A percentile compares a stretch with the other conserved stretches of the same genome.
These are phyloP conservation scores for Irpex sp. DNA, from an alignment of 1,284 basidiomycete species.

Conservation along the genomic window DNA sequence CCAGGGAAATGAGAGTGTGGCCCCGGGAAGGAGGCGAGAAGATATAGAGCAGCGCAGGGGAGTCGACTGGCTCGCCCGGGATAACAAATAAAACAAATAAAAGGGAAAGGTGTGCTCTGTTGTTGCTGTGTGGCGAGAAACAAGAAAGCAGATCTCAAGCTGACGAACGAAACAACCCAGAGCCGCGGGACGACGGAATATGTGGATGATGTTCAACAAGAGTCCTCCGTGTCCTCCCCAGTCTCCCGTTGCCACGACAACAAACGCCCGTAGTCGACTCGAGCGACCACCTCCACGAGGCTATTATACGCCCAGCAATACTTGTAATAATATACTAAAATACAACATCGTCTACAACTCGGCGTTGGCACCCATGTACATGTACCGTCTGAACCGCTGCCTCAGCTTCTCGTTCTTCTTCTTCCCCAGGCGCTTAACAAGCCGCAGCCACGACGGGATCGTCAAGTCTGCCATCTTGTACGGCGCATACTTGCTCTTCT, in stretches of 20 bases:
- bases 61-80: neutral
- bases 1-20: neutral
- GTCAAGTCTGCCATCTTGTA: constrained; percentile 76
- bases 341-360: constrained; percentile 23
- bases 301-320: neutral
- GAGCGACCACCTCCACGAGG: neutral
- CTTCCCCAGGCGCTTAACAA: constrained; percentile 62
- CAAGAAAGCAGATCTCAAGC: neutral
- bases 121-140: neutral
- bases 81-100: neutral
- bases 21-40: neutral
- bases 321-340: constrained; percentile 2
- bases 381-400: constrained; percentile 60
- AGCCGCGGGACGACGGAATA: neutral
- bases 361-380: constrained; percentile 58
- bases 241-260: neutral
- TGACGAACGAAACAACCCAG: neutral
- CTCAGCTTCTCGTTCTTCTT: constrained; percentile 59
- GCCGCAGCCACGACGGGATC: constrained; percentile 70
- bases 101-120: neutral
- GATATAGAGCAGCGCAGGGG: neutral
- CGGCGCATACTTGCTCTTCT: constrained; percentile 59
- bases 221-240: neutral
- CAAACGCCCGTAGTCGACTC: neutral
- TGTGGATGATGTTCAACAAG: neutral